Evolutionary conservation across 805 yeast species (phyloP).

Genomic region (Candida succiphila): DNA sequence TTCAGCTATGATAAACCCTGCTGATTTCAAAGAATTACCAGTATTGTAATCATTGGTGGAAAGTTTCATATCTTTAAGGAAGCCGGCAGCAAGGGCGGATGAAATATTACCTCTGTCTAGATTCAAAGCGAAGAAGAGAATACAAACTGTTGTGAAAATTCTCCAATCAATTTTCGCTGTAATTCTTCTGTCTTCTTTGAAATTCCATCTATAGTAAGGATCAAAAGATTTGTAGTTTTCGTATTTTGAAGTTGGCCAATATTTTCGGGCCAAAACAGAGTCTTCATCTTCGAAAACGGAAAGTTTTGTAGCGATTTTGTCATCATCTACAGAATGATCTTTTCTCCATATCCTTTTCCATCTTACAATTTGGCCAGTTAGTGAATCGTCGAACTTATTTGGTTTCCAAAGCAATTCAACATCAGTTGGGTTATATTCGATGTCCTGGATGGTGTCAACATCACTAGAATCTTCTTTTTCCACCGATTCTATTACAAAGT

Average conservation of each 20-base stretch:
- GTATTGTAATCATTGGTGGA: constrained; percentile 46
- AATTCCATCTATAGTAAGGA: constrained; percentile 9
- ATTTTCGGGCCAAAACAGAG: constrained; percentile 4
- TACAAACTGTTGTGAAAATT: constrained; percentile 5
- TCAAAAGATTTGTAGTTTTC: constrained; percentile 8
- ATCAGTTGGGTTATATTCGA: no score
- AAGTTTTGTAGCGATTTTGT: constrained; percentile 7
- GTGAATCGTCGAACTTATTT: no score
- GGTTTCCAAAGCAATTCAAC: no score
- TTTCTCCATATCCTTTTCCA: no score
- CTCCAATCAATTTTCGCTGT: constrained; percentile 8
- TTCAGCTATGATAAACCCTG: constrained; percentile 43
- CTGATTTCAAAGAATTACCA: constrained; percentile 34
- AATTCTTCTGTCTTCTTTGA: no score
- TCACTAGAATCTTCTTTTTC: no score
- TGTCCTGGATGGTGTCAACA: no score
- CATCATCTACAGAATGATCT: no score
- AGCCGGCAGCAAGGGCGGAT: constrained; percentile 45
- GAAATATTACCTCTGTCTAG: constrained; percentile 43
- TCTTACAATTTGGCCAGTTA: no score
- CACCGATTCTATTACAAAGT: no score
- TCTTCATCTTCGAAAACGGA: constrained; percentile 9
- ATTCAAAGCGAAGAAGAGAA: constrained; percentile 46
- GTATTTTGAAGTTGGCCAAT: constrained; percentile 6
- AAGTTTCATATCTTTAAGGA: constrained; percentile 36